Conservation (phyloP, 2,329 filamentous ascomycete genomes). For the Didymosphaeria variabile region DNA sequence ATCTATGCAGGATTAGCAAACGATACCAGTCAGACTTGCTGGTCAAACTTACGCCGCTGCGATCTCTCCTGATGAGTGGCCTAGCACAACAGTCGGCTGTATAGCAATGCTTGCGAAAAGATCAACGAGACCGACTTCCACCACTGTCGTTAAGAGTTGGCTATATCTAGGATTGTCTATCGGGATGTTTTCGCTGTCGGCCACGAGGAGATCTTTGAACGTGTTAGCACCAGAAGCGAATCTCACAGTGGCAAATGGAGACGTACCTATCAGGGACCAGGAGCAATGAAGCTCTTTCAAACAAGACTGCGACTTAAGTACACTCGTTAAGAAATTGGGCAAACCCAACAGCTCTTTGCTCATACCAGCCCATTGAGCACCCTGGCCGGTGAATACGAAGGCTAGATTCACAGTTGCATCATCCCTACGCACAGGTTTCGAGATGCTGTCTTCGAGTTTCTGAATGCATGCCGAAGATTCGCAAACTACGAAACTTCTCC, state of each 20-base stretch:
- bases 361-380: slow-evolving; percentile 30
- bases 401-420: neutral
- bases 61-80: slow-evolving; percentile 35
- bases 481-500: no score
- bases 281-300: slow-evolving; percentile 9
- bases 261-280: neutral
- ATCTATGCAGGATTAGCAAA: slow-evolving; percentile 1
- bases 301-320: neutral
- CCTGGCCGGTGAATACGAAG: slow-evolving; percentile 33
- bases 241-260: neutral
- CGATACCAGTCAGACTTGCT: neutral
- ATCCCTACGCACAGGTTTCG: no score
- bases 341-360: slow-evolving; percentile 10
- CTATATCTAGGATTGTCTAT: slow-evolving; percentile 10
- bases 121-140: slow-evolving; percentile 31
- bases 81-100: slow-evolving; percentile 20
- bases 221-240: no score
- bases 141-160: slow-evolving; percentile 25
- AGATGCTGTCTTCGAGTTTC: no score
- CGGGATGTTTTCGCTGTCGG: no score
- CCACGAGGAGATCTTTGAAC: no score
- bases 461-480: no score
- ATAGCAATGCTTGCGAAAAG: slow-evolving; percentile 22
- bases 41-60: slow-evolving; percentile 24
- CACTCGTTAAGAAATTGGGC: neutral